A percentile compares a stretch with the other conserved stretches of the same genome.
Conservation (phyloP, 2,329 filamentous ascomycete species). For the Xylaria sp. region DNA sequence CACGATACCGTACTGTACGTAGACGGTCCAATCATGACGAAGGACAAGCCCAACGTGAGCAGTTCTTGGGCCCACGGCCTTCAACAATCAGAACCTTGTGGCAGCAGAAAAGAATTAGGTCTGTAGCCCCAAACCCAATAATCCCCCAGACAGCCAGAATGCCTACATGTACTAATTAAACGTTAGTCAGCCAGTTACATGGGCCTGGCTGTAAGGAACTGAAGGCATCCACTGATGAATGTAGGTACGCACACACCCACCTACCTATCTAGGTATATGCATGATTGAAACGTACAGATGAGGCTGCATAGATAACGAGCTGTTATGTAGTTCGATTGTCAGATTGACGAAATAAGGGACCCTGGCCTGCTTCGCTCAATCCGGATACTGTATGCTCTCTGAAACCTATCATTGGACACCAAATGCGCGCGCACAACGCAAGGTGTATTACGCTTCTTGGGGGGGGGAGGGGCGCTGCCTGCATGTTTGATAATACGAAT, state of each 20-base stretch:
- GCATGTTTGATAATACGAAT: slow-evolving; percentile 22
- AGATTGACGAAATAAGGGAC: slow-evolving; percentile 12
- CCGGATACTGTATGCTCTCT: background rate
- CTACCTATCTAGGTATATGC: background rate
- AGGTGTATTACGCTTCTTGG: slow-evolving; percentile 6
- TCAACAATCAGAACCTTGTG: slow-evolving; percentile 23
- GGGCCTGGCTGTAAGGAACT: background rate
- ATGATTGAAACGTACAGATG: background rate
- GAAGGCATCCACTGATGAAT: background rate
- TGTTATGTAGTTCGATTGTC: background rate
- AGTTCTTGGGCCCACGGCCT: slow-evolving; percentile 15
- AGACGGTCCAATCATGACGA: slow-evolving; percentile 27
- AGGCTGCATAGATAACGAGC: background rate
- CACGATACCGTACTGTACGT: slow-evolving; percentile 16
- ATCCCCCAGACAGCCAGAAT: background rate
- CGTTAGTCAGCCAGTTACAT: slow-evolving; percentile 8
- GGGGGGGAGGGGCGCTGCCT: slow-evolving; percentile 16
- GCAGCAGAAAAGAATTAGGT: slow-evolving; percentile 11
- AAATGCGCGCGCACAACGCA: slow-evolving; percentile 9
- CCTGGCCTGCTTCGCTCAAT: slow-evolving; percentile 5
- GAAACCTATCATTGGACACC: slow-evolving; percentile 11
- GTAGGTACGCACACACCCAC: background rate
- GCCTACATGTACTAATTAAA: too few species aligned
- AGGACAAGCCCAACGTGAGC: slow-evolving; percentile 26
- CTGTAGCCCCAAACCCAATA: slow-evolving; percentile 11